Evolutionary conservation across 768 basidiomycete genomes (phyloP).

Genomic region (Coprinopsis marcescibilis): DNA sequence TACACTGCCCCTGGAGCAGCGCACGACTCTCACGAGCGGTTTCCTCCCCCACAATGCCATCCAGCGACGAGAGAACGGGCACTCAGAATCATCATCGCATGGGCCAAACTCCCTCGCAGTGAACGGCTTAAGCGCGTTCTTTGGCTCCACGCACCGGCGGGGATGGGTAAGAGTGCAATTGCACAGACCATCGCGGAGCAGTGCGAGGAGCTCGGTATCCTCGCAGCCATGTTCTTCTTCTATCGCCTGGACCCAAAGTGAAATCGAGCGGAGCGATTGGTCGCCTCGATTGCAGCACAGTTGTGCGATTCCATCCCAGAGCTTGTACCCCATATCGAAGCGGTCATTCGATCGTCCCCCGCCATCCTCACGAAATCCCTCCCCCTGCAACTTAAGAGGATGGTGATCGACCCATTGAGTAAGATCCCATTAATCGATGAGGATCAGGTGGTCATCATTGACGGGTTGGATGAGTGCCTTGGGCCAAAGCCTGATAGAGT

Average conservation of each 20-base stretch:
- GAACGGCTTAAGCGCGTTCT: too few species aligned
- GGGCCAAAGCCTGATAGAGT: too few species aligned
- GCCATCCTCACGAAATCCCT: constrained; percentile 3
- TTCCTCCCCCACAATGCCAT: too few species aligned
- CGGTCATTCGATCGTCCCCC: background rate
- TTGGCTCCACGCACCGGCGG: background rate
- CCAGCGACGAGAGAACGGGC: too few species aligned
- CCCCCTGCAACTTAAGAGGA: background rate
- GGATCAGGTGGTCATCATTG: constrained; percentile 6
- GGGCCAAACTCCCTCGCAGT: too few species aligned
- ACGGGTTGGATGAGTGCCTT: constrained; percentile 13
- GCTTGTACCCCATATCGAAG: background rate
- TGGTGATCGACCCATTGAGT: constrained; percentile 1
- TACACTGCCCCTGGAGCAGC: too few species aligned
- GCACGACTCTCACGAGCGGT: too few species aligned
- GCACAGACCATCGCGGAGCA: background rate
- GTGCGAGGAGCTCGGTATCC: background rate
- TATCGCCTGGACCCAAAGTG: background rate
- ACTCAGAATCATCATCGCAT: too few species aligned
- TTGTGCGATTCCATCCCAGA: background rate
- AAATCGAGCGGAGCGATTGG: background rate
- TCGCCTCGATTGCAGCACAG: constrained; percentile 4
- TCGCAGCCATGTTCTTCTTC: constrained; percentile 7
- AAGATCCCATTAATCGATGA: background rate
- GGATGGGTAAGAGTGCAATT: constrained; percentile 1